Percentiles rank a stretch among this genome's conserved stretches.
phyloP scores from a whole-genome alignment of 2,329 filamentous ascomycete genomes.

The Phialophora expanda region DNA sequence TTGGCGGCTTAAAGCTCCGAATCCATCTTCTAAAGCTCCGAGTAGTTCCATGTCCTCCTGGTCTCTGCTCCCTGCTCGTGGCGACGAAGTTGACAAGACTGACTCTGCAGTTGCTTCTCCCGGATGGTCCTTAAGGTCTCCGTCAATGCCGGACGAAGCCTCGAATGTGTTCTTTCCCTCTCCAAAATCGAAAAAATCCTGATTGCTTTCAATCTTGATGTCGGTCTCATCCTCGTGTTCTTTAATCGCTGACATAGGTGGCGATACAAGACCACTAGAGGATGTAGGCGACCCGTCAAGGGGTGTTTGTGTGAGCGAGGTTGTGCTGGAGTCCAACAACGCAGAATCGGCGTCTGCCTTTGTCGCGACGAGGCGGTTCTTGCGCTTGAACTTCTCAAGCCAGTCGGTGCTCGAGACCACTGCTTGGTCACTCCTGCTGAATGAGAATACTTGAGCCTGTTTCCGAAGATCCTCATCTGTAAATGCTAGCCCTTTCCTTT shows the following conservation, averaged over 20 bases:
- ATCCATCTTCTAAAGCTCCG: constrained; percentile 44
- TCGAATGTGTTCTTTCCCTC: constrained; percentile 64
- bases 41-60: constrained; percentile 16
- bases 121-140: constrained; percentile 63
- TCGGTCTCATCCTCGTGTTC: constrained; percentile 60
- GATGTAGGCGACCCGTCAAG: constrained; percentile 74
- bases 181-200: constrained; percentile 65
- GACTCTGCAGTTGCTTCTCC: constrained; percentile 47
- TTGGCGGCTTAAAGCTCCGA: constrained; percentile 71
- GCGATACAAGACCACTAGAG: constrained; percentile 68
- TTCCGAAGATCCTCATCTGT: constrained; percentile 39
- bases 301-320: constrained; percentile 67
- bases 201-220: constrained; percentile 63
- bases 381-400: constrained; percentile 96
- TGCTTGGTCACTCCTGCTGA: constrained; percentile 39
- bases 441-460: constrained; percentile 38
- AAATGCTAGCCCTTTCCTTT: constrained; percentile 66
- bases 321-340: constrained; percentile 52
- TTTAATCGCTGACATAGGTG: constrained; percentile 71
- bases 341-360: constrained; percentile 56
- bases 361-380: constrained; percentile 69
- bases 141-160: constrained; percentile 64
- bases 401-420: constrained; percentile 68
- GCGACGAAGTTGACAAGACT: constrained; percentile 30
- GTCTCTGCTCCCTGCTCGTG: constrained; percentile 25